Conservation (phyloP, 768 basidiomycete species). For the Amanita polypyramis region DNA sequence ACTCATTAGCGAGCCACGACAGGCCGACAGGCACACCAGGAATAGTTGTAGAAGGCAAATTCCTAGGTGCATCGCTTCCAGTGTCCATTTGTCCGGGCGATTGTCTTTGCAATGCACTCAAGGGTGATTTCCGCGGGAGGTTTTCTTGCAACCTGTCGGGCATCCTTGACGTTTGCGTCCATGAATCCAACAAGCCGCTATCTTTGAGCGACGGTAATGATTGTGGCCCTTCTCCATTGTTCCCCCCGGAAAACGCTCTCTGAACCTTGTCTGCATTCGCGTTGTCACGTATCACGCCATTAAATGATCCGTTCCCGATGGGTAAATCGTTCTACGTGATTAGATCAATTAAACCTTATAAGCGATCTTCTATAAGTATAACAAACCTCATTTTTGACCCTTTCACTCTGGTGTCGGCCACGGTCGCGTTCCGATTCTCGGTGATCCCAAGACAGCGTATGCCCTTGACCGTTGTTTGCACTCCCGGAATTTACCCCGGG, state of each 20-base stretch:
- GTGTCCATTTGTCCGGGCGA: not conserved
- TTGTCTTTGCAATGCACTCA: slow-evolving; percentile 3
- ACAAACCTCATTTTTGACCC: slow-evolving; percentile 7
- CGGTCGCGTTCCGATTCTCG: not conserved
- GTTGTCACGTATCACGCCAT: not conserved
- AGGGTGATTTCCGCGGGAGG: slow-evolving; percentile 21
- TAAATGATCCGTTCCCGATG: not conserved
- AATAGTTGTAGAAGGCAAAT: not conserved
- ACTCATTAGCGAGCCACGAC: slow-evolving; percentile 60
- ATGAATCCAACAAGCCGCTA: slow-evolving; percentile 58
- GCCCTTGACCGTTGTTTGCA: not conserved
- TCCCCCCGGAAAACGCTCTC: not conserved
- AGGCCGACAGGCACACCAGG: slow-evolving; percentile 52
- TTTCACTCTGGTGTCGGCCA: not conserved
- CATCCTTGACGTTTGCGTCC: slow-evolving; percentile 23
- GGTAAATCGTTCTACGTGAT: not conserved
- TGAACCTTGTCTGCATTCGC: not conserved
- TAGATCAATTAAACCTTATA: not conserved
- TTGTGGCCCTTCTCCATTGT: slow-evolving; percentile 13
- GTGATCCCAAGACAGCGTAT: not conserved
- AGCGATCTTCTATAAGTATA: not conserved
- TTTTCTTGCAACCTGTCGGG: slow-evolving; percentile 13
- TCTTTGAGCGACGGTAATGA: slow-evolving; percentile 67
- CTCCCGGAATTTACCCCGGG: not conserved
- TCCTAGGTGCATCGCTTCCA: not conserved